These are phyloP conservation scores for Rhizodiscina lignyota DNA, from an alignment of 495 filamentous ascomycete species.

Conservation along the genomic window DNA sequence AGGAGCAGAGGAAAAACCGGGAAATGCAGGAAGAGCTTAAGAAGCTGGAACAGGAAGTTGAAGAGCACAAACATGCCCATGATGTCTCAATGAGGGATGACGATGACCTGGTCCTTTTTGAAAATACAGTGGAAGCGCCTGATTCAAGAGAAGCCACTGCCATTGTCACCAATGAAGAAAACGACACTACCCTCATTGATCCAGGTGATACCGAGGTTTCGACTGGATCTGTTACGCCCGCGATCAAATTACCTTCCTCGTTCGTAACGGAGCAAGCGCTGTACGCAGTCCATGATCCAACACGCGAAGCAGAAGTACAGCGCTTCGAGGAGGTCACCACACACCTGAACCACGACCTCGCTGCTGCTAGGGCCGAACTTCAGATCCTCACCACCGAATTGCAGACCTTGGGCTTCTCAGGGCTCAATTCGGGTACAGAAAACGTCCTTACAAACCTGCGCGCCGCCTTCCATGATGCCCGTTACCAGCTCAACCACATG, in stretches of 20 bases:
- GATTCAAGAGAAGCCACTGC: constrained; percentile 2
- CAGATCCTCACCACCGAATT: constrained; percentile 17
- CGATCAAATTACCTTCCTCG: background rate
- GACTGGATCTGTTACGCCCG: constrained; percentile 7
- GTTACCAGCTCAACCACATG: constrained; percentile 14
- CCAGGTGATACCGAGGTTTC: constrained; percentile 12
- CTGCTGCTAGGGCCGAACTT: constrained; percentile 9
- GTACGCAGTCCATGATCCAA: constrained; percentile 8
- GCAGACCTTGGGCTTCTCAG: constrained; percentile 15
- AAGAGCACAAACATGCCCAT: constrained; percentile 4
- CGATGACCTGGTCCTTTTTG: background rate
- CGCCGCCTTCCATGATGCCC: constrained; percentile 12
- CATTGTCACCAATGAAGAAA: constrained; percentile 7
- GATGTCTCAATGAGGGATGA: background rate
- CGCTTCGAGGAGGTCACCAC: constrained; percentile 16
- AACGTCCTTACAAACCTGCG: constrained; percentile 17
- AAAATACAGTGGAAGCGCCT: constrained; percentile 3
- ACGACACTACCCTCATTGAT: constrained; percentile 11
- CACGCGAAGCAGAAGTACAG: constrained; percentile 12
- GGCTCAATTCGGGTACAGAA: constrained; percentile 3
- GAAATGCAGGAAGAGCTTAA: constrained; percentile 12
- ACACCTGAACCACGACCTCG: constrained; percentile 6
- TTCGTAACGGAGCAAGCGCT: constrained; percentile 1
- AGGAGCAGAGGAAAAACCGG: constrained; percentile 6
- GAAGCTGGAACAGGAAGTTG: constrained; percentile 8